phyloP scores from a whole-genome alignment of 345 rosid genomes.

The Salix viminalis region DNA sequence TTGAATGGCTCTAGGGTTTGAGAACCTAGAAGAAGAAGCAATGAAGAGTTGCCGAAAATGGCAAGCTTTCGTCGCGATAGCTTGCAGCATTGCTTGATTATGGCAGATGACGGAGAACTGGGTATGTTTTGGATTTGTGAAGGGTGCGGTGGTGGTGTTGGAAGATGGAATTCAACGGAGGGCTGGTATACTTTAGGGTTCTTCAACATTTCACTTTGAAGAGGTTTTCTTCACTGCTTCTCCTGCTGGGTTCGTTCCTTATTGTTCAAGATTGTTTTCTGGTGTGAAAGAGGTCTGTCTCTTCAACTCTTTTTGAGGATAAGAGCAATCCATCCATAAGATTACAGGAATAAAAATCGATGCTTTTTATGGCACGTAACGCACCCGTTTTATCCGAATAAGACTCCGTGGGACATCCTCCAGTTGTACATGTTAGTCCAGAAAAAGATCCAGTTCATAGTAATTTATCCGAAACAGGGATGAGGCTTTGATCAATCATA shows the following conservation, averaged over 20 bases:
- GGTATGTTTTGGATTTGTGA: conserved; percentile 21
- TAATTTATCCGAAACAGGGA: too few species aligned
- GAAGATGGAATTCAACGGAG: conserved; percentile 27
- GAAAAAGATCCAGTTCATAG: too few species aligned
- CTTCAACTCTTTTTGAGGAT: background rate
- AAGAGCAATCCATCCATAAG: conserved; percentile 8
- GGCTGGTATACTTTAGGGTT: conserved; percentile 31
- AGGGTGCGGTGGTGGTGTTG: conserved; percentile 19
- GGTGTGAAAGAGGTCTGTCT: background rate
- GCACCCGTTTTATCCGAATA: background rate
- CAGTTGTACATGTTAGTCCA: too few species aligned
- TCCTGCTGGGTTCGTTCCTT: background rate
- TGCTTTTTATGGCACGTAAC: conserved; percentile 5
- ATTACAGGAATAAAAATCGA: background rate
- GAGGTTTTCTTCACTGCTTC: background rate
- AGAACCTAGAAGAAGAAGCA: conserved; percentile 56
- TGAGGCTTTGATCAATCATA: too few species aligned
- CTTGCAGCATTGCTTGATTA: conserved; percentile 30
- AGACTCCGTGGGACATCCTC: background rate
- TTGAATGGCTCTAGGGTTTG: conserved; percentile 41
- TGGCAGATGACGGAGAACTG: conserved; percentile 24
- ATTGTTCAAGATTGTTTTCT: background rate
- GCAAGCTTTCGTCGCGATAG: conserved; percentile 60
- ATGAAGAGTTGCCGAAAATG: conserved; percentile 41
- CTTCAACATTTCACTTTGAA: conserved; percentile 34